Conservation (phyloP, 2,329 filamentous ascomycete species). For the Gnomoniopsis smithogilvyi region DNA sequence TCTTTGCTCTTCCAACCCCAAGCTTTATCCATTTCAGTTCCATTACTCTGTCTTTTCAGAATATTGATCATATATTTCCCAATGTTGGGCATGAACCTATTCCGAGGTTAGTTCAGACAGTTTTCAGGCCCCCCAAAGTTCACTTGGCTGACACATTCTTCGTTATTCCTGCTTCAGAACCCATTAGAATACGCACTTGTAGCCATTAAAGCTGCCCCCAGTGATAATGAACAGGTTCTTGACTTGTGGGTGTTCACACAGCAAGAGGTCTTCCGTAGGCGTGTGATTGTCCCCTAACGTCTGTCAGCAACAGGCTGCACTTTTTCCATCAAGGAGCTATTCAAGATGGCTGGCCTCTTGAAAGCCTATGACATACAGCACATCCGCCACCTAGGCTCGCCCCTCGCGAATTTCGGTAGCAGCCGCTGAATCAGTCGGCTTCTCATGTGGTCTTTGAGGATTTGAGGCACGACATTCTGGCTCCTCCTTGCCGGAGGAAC, state of each 20-base stretch:
- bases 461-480: background rate
- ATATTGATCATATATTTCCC: slow-evolving; percentile 8
- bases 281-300: slow-evolving; percentile 1
- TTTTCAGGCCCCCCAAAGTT: too few relatives aligned
- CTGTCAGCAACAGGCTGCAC: background rate
- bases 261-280: slow-evolving; percentile 3
- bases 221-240: background rate
- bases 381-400: background rate
- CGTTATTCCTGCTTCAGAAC: too few relatives aligned
- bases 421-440: background rate
- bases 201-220: slow-evolving; percentile 4
- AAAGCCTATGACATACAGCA: background rate
- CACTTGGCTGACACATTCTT: background rate
- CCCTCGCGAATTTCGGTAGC: background rate
- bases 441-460: background rate
- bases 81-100: background rate
- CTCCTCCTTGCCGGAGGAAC: background rate
- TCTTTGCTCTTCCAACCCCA: slow-evolving; percentile 1
- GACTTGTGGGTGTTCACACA: slow-evolving; percentile 2
- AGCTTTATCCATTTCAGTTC: slow-evolving; percentile 1
- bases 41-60: slow-evolving; percentile 1
- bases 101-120: background rate
- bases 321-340: background rate
- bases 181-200: background rate
- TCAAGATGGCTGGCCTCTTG: background rate